Evolutionary conservation across 768 basidiomycete genomes (phyloP).

Genomic region (Russula foetens): DNA sequence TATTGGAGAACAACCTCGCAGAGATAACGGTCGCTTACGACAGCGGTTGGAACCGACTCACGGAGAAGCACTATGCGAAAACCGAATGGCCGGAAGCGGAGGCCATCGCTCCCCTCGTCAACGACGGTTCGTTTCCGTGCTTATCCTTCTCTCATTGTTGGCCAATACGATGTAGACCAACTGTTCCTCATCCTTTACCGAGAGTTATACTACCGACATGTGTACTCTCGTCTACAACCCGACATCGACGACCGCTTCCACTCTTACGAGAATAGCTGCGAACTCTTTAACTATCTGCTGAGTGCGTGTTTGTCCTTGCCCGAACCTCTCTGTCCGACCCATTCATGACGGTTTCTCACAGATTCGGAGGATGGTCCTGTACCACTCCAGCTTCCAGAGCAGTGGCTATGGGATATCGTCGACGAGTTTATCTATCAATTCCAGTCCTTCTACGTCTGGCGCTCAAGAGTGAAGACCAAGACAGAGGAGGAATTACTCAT

Average conservation of each 20-base stretch:
- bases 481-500: conserved; percentile 82
- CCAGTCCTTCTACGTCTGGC: conserved; percentile 91
- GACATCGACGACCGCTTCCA: conserved; percentile 98
- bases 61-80: conserved; percentile 91
- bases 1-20: conserved; percentile 81
- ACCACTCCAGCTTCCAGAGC: conserved; percentile 86
- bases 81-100: conserved; percentile 98
- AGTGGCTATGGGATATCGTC: conserved; percentile 98
- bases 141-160: background rate
- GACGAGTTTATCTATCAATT: conserved; percentile 99
- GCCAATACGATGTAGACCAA: conserved; percentile 48
- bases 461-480: conserved; percentile 77
- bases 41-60: conserved; percentile 94
- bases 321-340: background rate
- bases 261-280: conserved; percentile 96
- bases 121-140: conserved; percentile 61
- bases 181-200: conserved; percentile 96
- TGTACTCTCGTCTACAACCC: conserved; percentile 91
- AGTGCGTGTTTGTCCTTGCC: conserved; percentile 44
- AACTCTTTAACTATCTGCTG: conserved; percentile 94
- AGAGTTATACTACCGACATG: conserved; percentile 91
- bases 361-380: conserved; percentile 89
- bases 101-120: conserved; percentile 87
- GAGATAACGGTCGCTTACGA: conserved; percentile 94
- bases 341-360: conserved; percentile 26